Evolutionary conservation across 2,329 filamentous ascomycete species (phyloP).

Genomic region (Tolypocladium tropicale): DNA sequence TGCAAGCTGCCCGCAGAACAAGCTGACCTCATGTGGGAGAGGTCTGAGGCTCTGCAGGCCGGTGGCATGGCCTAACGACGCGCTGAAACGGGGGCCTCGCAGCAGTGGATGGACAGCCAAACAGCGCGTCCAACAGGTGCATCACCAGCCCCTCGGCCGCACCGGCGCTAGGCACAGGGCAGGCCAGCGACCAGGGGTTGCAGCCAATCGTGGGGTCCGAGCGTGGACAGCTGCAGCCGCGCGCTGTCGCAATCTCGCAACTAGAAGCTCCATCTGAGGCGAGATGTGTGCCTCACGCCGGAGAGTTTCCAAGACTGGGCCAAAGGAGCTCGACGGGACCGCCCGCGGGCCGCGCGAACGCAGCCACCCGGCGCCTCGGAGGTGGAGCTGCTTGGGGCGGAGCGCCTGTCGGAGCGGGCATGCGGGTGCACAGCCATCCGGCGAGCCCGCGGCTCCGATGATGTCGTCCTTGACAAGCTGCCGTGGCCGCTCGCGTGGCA

Average conservation of each 20-base stretch:
- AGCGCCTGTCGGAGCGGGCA: background rate
- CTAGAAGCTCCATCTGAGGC: background rate
- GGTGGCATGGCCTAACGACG: background rate
- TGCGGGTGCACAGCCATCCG: background rate
- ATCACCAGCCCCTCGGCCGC: slow-evolving; percentile 1
- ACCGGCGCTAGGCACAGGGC: slow-evolving; percentile 1
- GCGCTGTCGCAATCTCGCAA: background rate
- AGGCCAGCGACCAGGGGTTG: background rate
- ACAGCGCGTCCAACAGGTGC: background rate
- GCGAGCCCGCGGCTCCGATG: too few relatives aligned
- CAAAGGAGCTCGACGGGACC: background rate
- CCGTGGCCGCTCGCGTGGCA: background rate
- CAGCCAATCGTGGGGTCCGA: background rate
- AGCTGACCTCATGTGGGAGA: background rate
- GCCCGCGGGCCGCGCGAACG: background rate
- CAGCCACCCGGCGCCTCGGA: background rate
- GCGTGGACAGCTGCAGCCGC: background rate
- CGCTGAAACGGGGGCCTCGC: background rate
- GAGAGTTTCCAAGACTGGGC: background rate
- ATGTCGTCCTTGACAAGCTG: background rate
- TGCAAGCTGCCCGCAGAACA: background rate
- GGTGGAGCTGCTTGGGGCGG: background rate
- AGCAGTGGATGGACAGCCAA: background rate
- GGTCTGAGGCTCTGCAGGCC: background rate
- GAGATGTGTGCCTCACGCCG: too few relatives aligned